Base-by-base conservation (phyloP, 495 filamentous ascomycete species). In the Apiosordaria backusii region DNA sequence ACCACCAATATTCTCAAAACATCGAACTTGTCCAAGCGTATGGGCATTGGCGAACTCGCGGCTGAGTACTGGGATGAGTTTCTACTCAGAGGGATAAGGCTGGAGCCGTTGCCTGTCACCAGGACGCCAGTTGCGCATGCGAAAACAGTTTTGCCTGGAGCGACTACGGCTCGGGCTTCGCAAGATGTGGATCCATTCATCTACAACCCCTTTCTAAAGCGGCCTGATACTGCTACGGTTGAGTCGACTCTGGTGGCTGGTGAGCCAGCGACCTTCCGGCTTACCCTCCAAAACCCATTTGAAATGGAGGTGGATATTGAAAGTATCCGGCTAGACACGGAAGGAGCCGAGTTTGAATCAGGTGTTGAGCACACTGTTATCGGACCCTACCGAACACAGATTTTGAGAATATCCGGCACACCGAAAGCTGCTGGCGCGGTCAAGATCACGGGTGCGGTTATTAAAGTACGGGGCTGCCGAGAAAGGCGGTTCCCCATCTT, bases 51-150 rank as follows among this genome's bases (percentile, higher is more conserved):
- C 4, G 73, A 87, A 64, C 74, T 94, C 57, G 84, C 89, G 63
- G 92, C 91, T 19, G 90, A 94, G 62, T 99, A 96, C 72, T 99
- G 95, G 95, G 95, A 99, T 75, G 90, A 94, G 58, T 98, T 99
- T 72, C 83, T 99, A 0, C 82, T 99, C 52, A 87, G 95, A 35
- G 92, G 88, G 67, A 82, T 99, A 35, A 87, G 90, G 58, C 75
- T 95, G 25, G 81, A 85, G 63, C 75, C 83, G 18, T 69, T 83
- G 45, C 75, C 82, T 18, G 59, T 68, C 15, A 78, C 78, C 10
- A 74, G 79, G 67, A 83, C 83, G n/a, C 88, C 93, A 19, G 85
- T 90, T 66, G 83, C 89, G 7, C 92, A 92, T 68, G 85, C 82
- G 3, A 90, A 87, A 68, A 85, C 84, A 29, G 89, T 93, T 57